Evolutionary conservation across 2,329 filamentous ascomycete genomes (phyloP).

Genomic region (Pochonia chlamydosporia): DNA sequence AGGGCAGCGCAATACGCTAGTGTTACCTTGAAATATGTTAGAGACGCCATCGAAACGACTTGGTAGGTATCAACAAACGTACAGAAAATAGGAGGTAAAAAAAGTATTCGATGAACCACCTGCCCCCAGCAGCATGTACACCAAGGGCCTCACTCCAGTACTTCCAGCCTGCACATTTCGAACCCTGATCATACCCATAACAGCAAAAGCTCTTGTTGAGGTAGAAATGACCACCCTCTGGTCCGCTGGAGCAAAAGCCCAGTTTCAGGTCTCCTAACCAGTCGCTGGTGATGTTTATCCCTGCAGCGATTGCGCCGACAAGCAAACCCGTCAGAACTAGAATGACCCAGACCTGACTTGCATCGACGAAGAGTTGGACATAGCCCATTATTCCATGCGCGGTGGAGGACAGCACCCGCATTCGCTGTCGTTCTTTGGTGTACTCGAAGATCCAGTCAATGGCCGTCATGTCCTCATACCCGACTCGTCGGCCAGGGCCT

Average conservation of each 20-base stretch:
- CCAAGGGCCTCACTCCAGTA: slow-evolving; percentile 75
- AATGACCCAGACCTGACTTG: slow-evolving; percentile 87
- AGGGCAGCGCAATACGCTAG: slow-evolving; percentile 75
- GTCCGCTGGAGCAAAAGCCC: slow-evolving; percentile 71
- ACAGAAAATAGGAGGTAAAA: slow-evolving; percentile 85
- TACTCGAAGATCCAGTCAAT: slow-evolving; percentile 99
- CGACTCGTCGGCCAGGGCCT: slow-evolving; percentile 81
- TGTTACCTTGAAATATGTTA: slow-evolving; percentile 46
- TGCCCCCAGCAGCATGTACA: slow-evolving; percentile 58
- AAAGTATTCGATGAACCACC: slow-evolving; percentile 80
- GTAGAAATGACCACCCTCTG: slow-evolving; percentile 82
- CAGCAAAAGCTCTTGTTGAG: slow-evolving; percentile 90
- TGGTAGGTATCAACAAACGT: slow-evolving; percentile 25
- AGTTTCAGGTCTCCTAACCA: slow-evolving; percentile 92
- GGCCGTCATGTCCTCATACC: slow-evolving; percentile 92
- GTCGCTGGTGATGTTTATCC: slow-evolving; percentile 83
- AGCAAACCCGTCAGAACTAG: slow-evolving; percentile 79
- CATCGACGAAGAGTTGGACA: slow-evolving; percentile 68
- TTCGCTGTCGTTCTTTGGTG: slow-evolving; percentile 85
- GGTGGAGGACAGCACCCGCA: slow-evolving; percentile 68
- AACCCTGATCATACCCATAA: slow-evolving; percentile 78
- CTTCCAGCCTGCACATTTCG: slow-evolving; percentile 81
- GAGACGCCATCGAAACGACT: not conserved
- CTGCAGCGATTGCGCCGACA: slow-evolving; percentile 78
- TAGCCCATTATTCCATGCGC: slow-evolving; percentile 68